Evolutionary conservation across 2,329 filamentous ascomycete genomes (phyloP), one percentile per base, ranked within the genome.

Genomic region (Penicillium sp.): DNA sequence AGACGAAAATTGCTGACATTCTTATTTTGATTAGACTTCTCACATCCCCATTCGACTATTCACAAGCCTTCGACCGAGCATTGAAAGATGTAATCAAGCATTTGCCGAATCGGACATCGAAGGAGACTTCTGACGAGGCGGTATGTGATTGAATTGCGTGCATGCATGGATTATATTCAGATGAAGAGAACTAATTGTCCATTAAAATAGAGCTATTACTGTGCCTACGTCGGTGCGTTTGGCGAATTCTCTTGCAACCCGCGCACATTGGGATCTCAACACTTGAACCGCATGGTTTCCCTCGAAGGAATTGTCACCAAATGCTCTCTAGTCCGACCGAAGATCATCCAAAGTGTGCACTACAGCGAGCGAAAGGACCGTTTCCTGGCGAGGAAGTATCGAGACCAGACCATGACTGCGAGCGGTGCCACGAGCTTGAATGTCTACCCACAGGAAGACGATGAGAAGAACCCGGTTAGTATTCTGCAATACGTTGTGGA

Each of bases 271-370:
- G 87, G 87, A 35, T 96, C 91, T 2, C 77, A 81, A 27, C 87
- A 94, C 58, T 78, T 98, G 41, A 98, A 98, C 67, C 84, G 87
- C 60, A 96, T 98, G 90, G 87, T 98, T 10, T 95, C 90, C 3
- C 77, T 98, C 36, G 93, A 98, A 69, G 93, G 93, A 32, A 98
- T 98, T 57, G 93, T 98, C 28, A 98, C 93, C 23, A 86, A 93
- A 65, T 94, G 88, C 69, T 96, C 90, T 16, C 76, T 98, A 14
- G 94, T 98, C 48, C 80, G 94, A 41, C 93, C 93, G 8, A 98
- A 98, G 70, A 82, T 98, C n/a, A 84, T 97, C 47, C 94, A 94
- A 72, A 97, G 93, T 68, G 90, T 98, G 37, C 93, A 98, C 66
- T 97, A 90, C 70, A 94, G 88, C 58, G 90, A 96, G 69, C 80